These are phyloP conservation scores for Viscum album DNA, from an alignment of 177 flowering plant species.

Conservation along the genomic window DNA sequence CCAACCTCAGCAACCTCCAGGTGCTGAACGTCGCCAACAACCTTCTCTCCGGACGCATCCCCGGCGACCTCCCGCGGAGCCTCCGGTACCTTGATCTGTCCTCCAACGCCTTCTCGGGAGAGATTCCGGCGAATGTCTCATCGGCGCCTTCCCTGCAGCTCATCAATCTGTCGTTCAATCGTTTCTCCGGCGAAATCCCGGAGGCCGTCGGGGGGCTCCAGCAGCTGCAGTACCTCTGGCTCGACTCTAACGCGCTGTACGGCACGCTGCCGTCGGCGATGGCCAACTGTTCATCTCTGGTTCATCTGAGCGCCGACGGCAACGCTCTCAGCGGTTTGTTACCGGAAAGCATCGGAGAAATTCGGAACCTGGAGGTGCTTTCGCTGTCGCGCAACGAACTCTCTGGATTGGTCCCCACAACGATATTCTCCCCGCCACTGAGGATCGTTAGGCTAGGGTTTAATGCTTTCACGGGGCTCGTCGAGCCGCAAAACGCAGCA, in stretches of 20 bases:
- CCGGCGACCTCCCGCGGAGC: conserved; percentile 23
- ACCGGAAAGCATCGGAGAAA: conserved; percentile 27
- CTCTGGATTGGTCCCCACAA: conserved; percentile 26
- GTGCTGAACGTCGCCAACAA: conserved; percentile 52
- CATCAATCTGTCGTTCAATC: conserved; percentile 43
- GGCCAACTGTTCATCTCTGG: conserved; percentile 34
- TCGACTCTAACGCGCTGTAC: conserved; percentile 27
- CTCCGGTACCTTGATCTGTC: conserved; percentile 55
- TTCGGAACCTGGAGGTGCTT: conserved; percentile 27
- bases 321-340: conserved; percentile 28
- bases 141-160: conserved; percentile 23
- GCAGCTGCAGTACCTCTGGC: conserved; percentile 27
- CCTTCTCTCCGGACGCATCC: conserved; percentile 39
- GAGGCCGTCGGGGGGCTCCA: conserved; percentile 27
- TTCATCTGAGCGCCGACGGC: conserved; percentile 34
- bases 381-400: conserved; percentile 27
- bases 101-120: conserved; percentile 49
- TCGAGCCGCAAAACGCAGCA: conserved; percentile 18
- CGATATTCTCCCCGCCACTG: conserved; percentile 17
- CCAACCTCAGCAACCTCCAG: conserved; percentile 37
- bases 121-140: conserved; percentile 42
- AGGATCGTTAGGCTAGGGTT: conserved; percentile 22
- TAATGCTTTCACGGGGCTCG: conserved; percentile 32
- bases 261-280: conserved; percentile 44
- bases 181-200: conserved; percentile 33